Conservation (phyloP, 208 protist genomes). For the Trypanosoma theileri region DNA sequence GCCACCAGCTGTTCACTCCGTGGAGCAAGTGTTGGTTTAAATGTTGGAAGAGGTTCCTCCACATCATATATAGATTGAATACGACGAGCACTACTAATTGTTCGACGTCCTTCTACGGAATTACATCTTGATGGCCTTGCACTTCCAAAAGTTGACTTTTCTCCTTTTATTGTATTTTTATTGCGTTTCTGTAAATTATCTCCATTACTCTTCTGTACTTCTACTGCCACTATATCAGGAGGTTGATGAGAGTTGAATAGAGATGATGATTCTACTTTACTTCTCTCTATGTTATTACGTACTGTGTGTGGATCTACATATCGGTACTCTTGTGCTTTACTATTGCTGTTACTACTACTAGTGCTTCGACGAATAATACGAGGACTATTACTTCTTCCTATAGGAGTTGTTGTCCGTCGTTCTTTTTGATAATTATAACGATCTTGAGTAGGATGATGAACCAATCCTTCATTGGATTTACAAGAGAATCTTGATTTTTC, state of each 20-base stretch:
- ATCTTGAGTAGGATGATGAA: too few relatives aligned
- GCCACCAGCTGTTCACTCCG: slow-evolving; percentile 8
- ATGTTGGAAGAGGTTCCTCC: slow-evolving; percentile 4
- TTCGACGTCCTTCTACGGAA: neutral
- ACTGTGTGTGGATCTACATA: neutral
- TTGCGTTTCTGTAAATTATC: neutral
- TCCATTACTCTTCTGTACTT: neutral
- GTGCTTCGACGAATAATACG: too few relatives aligned
- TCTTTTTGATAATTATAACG: too few relatives aligned
- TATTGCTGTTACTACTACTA: too few relatives aligned
- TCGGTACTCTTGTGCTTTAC: neutral
- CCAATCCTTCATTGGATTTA: too few relatives aligned
- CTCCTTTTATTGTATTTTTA: neutral
- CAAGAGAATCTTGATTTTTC: neutral
- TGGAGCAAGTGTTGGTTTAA: slow-evolving; percentile 21
- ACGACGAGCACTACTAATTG: neutral
- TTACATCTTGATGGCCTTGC: neutral
- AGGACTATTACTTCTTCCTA: too few relatives aligned
- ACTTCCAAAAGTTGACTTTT: neutral
- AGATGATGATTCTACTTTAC: neutral
- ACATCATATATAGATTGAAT: neutral
- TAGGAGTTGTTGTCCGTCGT: too few relatives aligned
- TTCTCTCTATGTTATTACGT: neutral
- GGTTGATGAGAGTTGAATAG: neutral
- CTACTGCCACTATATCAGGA: slow-evolving; percentile 1